Percentiles rank a stretch among this genome's conserved stretches.
Conservation (phyloP, 2,329 filamentous ascomycete genomes). For the Dactylellina cionopaga region DNA sequence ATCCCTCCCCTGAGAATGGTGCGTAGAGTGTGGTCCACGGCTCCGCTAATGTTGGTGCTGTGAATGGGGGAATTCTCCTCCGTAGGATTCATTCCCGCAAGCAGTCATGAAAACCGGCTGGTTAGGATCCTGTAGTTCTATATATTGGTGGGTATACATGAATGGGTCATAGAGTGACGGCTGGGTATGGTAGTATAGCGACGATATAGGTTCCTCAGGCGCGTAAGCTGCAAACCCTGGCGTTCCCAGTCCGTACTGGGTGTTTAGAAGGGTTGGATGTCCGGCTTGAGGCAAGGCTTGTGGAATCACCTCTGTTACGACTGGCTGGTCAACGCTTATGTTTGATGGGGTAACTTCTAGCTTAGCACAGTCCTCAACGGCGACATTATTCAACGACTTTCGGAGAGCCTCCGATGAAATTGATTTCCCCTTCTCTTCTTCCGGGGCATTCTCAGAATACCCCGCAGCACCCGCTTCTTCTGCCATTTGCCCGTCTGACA, state of each 20-base stretch:
- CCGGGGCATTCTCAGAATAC: constrained; percentile 15
- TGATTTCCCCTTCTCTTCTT: constrained; percentile 4
- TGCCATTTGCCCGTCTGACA: constrained; percentile 48
- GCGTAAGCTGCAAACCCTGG: constrained; percentile 37
- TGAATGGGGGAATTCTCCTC: constrained; percentile 35
- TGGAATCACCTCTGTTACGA: constrained; percentile 33
- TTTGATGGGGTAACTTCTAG: not conserved
- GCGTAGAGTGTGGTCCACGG: constrained; percentile 25
- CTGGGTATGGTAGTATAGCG: constrained; percentile 33
- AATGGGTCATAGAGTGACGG: constrained; percentile 44
- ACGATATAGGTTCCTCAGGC: constrained; percentile 38
- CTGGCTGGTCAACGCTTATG: constrained; percentile 41
- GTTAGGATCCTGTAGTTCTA: constrained; percentile 48
- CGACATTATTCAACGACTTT: constrained; percentile 1
- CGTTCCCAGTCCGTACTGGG: constrained; percentile 40
- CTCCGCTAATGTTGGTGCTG: too few relatives aligned
- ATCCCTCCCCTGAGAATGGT: constrained; percentile 33
- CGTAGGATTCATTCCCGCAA: constrained; percentile 23
- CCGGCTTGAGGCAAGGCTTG: constrained; percentile 34
- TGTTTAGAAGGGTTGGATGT: constrained; percentile 34
- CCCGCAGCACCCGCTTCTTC: constrained; percentile 34
- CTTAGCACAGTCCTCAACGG: constrained; percentile 45
- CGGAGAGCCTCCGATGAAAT: constrained; percentile 11
- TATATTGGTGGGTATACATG: constrained; percentile 49
- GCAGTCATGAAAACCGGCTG: constrained; percentile 39